Evolutionary conservation across 768 basidiomycete species (phyloP).

Genomic region (Phallus indusiatus): DNA sequence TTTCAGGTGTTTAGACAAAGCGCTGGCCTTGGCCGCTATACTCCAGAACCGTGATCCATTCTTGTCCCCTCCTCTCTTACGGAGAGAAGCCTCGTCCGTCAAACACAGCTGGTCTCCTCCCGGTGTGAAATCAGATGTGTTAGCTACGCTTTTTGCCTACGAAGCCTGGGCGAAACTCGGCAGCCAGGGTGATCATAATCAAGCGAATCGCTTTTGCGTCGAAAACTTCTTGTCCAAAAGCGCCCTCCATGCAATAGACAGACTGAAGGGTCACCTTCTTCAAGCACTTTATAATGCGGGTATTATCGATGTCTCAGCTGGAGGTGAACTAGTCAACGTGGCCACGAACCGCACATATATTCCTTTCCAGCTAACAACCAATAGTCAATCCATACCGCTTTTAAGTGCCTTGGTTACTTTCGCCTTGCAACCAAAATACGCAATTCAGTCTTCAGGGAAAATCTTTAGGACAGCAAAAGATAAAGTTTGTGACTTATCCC

Average conservation of each 20-base stretch:
- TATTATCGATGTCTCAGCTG: conserved; percentile 72
- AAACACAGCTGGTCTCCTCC: conserved; percentile 73
- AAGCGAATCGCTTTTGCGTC: conserved; percentile 66
- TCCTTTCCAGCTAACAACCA: conserved; percentile 59
- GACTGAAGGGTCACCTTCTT: conserved; percentile 69
- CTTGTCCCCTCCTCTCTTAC: conserved; percentile 69
- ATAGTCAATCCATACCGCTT: conserved; percentile 66
- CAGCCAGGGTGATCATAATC: conserved; percentile 47
- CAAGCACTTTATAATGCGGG: conserved; percentile 72
- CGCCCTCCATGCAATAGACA: conserved; percentile 72
- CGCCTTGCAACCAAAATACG: conserved; percentile 87
- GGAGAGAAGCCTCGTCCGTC: conserved; percentile 55
- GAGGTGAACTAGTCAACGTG: conserved; percentile 31
- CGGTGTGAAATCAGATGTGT: conserved; percentile 76
- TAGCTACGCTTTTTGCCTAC: conserved; percentile 73
- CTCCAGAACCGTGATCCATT: conserved; percentile 88
- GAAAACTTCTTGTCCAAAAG: conserved; percentile 87
- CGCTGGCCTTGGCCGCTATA: conserved; percentile 85
- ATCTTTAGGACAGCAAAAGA: conserved; percentile 69
- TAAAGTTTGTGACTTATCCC: conserved; percentile 44
- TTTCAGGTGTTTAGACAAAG: conserved; percentile 85
- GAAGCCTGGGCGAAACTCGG: conserved; percentile 74
- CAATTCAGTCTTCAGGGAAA: conserved; percentile 60
- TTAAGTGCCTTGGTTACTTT: conserved; percentile 77
- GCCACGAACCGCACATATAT: conserved; percentile 31